phyloP scores from a whole-genome alignment of 768 basidiomycete species.

The Naganishia vishniacii region DNA sequence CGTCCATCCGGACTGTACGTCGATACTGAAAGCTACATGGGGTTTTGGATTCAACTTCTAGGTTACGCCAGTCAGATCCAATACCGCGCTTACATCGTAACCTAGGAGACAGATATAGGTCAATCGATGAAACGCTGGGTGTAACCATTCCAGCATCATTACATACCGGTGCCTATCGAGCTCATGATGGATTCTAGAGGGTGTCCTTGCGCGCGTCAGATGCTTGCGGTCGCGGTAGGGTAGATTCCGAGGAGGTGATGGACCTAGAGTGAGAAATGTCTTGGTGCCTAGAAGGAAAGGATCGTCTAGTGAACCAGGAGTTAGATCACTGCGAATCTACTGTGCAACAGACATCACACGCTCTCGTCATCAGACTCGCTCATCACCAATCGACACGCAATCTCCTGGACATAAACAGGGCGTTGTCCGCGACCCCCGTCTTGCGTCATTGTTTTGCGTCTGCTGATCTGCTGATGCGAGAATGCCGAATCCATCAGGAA shows the following conservation, averaged over 20 bases:
- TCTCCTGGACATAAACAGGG: neutral
- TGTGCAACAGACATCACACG: neutral
- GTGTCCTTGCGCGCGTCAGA: too few species aligned
- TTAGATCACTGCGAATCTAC: too few species aligned
- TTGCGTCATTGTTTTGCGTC: slow-evolving; percentile 5
- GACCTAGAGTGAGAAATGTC: too few species aligned
- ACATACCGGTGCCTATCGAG: slow-evolving; percentile 98
- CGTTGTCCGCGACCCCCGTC: neutral
- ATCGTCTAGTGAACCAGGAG: too few species aligned
- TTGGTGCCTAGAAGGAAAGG: too few species aligned
- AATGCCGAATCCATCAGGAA: too few species aligned
- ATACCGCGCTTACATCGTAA: slow-evolving; percentile 4
- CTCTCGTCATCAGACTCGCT: slow-evolving; percentile 10
- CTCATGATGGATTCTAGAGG: slow-evolving; percentile 81
- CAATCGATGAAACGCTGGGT: slow-evolving; percentile 58
- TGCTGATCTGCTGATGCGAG: slow-evolving; percentile 1
- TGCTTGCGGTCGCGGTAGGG: too few species aligned
- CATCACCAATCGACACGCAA: slow-evolving; percentile 18
- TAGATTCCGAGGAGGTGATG: too few species aligned
- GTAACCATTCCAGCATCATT: slow-evolving; percentile 50
- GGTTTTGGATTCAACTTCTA: neutral
- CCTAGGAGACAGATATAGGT: neutral
- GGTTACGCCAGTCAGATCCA: slow-evolving; percentile 66
- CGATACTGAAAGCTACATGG: slow-evolving; percentile 37
- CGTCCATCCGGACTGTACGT: slow-evolving; percentile 75